These are phyloP conservation scores for Psilocybe azurescens DNA, from an alignment of 768 basidiomycete species.

Conservation along the genomic window DNA sequence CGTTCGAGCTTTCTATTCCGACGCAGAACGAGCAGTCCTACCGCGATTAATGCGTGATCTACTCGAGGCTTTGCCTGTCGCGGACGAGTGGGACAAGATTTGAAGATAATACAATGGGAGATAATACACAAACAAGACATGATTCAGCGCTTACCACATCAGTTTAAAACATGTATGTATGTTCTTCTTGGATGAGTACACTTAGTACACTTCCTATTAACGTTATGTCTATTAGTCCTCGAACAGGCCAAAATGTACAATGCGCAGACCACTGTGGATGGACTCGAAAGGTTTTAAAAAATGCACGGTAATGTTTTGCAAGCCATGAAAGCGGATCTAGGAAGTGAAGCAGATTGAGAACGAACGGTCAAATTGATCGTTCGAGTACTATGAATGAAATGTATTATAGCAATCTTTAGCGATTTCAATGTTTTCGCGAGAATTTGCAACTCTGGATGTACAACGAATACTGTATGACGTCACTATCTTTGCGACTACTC, in stretches of 20 bases:
- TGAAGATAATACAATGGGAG: slow-evolving; percentile 14
- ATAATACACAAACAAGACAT: slow-evolving; percentile 18
- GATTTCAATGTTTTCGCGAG: too few relatives aligned
- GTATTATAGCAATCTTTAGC: too few relatives aligned
- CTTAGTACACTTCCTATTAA: too few relatives aligned
- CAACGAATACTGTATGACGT: too few relatives aligned
- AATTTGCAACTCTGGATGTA: too few relatives aligned
- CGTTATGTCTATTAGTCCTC: not conserved
- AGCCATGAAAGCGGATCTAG: not conserved
- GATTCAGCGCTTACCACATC: slow-evolving; percentile 14
- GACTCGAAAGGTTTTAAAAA: slow-evolving; percentile 2
- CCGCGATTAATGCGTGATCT: slow-evolving; percentile 10
- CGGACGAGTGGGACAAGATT: slow-evolving; percentile 19
- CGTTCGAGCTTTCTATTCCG: slow-evolving; percentile 8
- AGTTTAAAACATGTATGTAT: slow-evolving; percentile 6
- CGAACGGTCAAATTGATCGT: too few relatives aligned
- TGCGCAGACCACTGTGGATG: not conserved
- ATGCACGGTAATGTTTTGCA: not conserved
- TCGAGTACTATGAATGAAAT: too few relatives aligned
- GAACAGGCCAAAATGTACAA: not conserved
- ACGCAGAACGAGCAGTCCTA: not conserved
- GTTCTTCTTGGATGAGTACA: too few relatives aligned
- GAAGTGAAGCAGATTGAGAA: too few relatives aligned
- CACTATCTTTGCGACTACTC: too few relatives aligned
- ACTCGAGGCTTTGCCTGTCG: slow-evolving; percentile 15